Base-by-base conservation (phyloP, 805 yeast genomes). In the Soucietia sequanensis region DNA sequence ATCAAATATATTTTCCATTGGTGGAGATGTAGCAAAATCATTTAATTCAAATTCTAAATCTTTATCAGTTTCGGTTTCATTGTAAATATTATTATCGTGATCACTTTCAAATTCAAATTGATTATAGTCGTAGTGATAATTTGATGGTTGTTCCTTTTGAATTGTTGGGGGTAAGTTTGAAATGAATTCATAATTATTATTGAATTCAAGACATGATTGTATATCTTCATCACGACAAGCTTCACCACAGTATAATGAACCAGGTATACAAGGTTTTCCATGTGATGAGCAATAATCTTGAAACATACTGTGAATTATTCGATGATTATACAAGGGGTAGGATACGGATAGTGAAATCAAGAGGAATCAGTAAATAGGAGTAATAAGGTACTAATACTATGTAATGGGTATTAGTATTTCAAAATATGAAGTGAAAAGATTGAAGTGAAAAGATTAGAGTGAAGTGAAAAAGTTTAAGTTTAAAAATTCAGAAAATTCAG, bases 251-350 rank as follows among this genome's bases (percentile, higher is more conserved):
- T 50, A 48, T 20, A 48, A 37, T 14, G 52, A 47, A 3, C 49
- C 52, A 3, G 48, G 40, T 20, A 33, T 37, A 33, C 50, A 43
- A 6, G 45, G 50, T 12, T 34, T 41, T n/a, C 56, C 56, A 32
- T 50, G 52, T 9, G 45, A 39, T 16, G 41, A 36, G 29, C 56
- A 48, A 34, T 47, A 46, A 21, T 48, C 54, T 34, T 47, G 47
- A 22, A 45, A 44, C 54, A 48, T 46, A 11, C 19, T 30, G 23
- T n/a, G n/a, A n/a, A n/a, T n/a, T n/a, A n/a, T n/a, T n/a, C n/a
- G n/a, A n/a, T n/a, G n/a, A n/a, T n/a, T n/a, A n/a, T n/a, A n/a
- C n/a, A n/a, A n/a, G n/a, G n/a, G n/a, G n/a, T n/a, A n/a, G n/a
- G n/a, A n/a, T n/a, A n/a, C n/a, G n/a, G n/a, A n/a, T n/a, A n/a